Base-by-base conservation (phyloP, 2,329 filamentous ascomycete species). In the Dactylonectria estremocensis region DNA sequence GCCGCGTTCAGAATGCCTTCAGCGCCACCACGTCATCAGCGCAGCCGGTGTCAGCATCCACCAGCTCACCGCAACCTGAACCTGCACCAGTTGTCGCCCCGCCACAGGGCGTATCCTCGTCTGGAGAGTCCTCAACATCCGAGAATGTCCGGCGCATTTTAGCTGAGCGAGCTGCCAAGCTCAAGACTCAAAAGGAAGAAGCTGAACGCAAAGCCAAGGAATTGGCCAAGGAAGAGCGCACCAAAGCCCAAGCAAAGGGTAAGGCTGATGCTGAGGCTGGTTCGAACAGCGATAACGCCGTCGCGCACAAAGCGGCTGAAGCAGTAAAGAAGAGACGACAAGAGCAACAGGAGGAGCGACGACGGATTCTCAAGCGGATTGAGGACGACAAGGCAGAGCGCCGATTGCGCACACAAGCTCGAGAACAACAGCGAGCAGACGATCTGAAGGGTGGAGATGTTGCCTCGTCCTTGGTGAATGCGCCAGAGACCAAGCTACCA, bases 381-480 rank as follows among this genome's bases (percentile, higher is more conserved):
- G 91, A 94, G 75, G 89, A 92, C 67, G 94, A 97, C 81, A 93
- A 92, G 77, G 86, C 86, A 11, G 91, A 91, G 67, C 88, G 93
- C 14, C 89, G 87, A 68, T 83, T 88, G 59, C 84, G 85, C 46
- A 86, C 88, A 9, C 86, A 86, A 22, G 82, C 84, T 66, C 82
- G 85, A 40, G 86, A 86, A 77, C 80, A 80, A 64, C 83, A 83
- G 73, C 80, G 72, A 68, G 64, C 73, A 4, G 77, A 77, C 9
- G 71, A 56, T 9, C 72, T 77, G 2, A 79, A 79, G 43, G 67
- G 74, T 0, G 74, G 76, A 7, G 78, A 80, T 16, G 74, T 77
- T 2, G 72, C 78, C 2, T 69, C 77, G 3, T 69, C 79, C 11
- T 62, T 79, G 40, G 73, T 77, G 43, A 78, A 76, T 20, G 77